Percentiles rank a stretch among this genome's conserved stretches.
phyloP scores from a whole-genome alignment of 2,329 filamentous ascomycete species.

The Aureobasidium sp. region DNA sequence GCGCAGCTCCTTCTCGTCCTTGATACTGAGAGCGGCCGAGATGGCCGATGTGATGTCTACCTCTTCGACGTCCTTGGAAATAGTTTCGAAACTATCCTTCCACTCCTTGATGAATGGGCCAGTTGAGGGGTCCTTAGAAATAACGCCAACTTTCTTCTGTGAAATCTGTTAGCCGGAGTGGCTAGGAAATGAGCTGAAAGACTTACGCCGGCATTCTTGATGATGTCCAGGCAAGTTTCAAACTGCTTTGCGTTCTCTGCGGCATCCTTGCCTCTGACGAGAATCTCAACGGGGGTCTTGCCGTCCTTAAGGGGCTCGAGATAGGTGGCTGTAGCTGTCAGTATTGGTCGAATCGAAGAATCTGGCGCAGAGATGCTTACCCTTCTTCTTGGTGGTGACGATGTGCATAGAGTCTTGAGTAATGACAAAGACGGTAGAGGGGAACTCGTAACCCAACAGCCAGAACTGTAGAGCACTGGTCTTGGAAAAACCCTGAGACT shows the following conservation, averaged over 20 bases:
- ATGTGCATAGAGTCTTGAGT: slow-evolving; percentile 84
- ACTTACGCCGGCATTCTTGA: slow-evolving; percentile 80
- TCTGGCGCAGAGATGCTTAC: slow-evolving; percentile 47
- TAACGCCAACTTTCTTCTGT: slow-evolving; percentile 81
- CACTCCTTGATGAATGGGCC: slow-evolving; percentile 95
- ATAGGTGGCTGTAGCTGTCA: slow-evolving; percentile 66
- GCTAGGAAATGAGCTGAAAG: background rate
- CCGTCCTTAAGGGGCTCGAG: slow-evolving; percentile 86
- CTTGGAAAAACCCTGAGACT: slow-evolving; percentile 82
- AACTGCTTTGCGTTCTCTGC: slow-evolving; percentile 90
- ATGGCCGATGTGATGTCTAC: slow-evolving; percentile 78
- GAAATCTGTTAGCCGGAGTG: slow-evolving; percentile 14
- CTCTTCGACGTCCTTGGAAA: slow-evolving; percentile 79
- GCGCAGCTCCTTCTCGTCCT: slow-evolving; percentile 91
- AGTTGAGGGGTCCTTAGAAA: slow-evolving; percentile 74
- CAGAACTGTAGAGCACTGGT: slow-evolving; percentile 97
- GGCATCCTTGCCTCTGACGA: slow-evolving; percentile 85
- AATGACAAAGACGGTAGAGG: slow-evolving; percentile 87
- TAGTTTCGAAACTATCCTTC: slow-evolving; percentile 73
- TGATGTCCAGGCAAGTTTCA: slow-evolving; percentile 71
- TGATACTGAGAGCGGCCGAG: slow-evolving; percentile 81
- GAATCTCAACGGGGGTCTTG: slow-evolving; percentile 84
- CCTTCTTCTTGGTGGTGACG: slow-evolving; percentile 95
- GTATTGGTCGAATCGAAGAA: slow-evolving; percentile 19
- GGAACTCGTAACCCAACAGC: slow-evolving; percentile 97